phyloP scores from a whole-genome alignment of 345 rosid genomes.

The Atalantia buxifolia region DNA sequence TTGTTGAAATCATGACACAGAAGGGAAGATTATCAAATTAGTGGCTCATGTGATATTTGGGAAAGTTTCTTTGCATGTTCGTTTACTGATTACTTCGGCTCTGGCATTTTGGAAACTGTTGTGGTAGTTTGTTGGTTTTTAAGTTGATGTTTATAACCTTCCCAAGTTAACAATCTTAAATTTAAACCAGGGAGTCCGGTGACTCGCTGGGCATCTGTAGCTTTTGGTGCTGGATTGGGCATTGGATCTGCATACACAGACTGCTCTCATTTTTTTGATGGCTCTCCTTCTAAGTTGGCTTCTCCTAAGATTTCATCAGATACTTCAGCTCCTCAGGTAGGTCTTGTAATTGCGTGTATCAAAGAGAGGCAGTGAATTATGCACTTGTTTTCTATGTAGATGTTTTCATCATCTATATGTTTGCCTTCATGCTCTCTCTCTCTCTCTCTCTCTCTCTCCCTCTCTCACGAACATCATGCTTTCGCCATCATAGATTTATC shows the following conservation, averaged over 20 bases:
- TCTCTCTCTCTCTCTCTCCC: not conserved
- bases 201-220: slow-evolving; percentile 83
- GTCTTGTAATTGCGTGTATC: slow-evolving; percentile 5
- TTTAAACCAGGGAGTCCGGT: slow-evolving; percentile 66
- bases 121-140: not conserved
- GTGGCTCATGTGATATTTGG: not conserved
- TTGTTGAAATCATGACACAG: not conserved
- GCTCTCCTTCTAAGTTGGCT: slow-evolving; percentile 40
- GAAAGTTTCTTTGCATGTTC: not conserved
- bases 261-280: slow-evolving; percentile 60
- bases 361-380: not conserved
- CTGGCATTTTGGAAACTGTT: not conserved
- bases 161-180: not conserved
- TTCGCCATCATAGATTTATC: not conserved
- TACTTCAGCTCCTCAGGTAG: slow-evolving; percentile 49
- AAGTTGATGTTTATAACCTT: not conserved
- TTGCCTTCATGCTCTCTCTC: not conserved
- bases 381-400: not conserved
- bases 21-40: not conserved
- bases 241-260: slow-evolving; percentile 88
- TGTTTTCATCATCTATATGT: not conserved
- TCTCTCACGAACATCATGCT: no score
- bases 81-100: not conserved
- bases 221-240: slow-evolving; percentile 93
- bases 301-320: slow-evolving; percentile 40